A percentile compares a stretch with the other conserved stretches of the same genome.
Evolutionary conservation across 805 yeast genomes (phyloP).

Genomic region (Kodamaea nitidulidarum): DNA sequence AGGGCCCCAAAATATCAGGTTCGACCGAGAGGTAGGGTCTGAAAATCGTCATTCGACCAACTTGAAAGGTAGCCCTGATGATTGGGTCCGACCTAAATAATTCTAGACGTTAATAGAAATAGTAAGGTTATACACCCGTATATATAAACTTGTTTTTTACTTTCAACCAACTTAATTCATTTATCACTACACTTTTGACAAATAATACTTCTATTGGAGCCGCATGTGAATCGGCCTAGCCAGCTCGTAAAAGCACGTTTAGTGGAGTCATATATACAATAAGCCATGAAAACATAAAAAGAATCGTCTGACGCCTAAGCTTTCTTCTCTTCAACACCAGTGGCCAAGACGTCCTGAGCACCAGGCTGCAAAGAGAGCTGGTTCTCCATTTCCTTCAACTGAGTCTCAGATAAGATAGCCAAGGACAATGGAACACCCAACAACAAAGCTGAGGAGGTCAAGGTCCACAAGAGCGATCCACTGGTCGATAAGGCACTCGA

Average conservation of each 20-base stretch:
- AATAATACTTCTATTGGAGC: too few relatives aligned
- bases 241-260: background rate
- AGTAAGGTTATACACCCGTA: too few relatives aligned
- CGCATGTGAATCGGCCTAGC: background rate
- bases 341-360: conserved; percentile 69
- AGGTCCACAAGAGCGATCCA: conserved; percentile 79
- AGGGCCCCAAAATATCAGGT: too few relatives aligned
- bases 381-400: conserved; percentile 89
- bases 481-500: conserved; percentile 50
- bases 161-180: background rate
- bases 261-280: conserved; percentile 1
- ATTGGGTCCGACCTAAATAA: too few relatives aligned
- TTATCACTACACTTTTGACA: too few relatives aligned
- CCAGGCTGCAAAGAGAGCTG: conserved; percentile 80
- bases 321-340: conserved; percentile 47
- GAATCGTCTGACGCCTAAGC: conserved; percentile 16
- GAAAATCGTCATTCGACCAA: too few relatives aligned
- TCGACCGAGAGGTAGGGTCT: too few relatives aligned
- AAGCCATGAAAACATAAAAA: conserved; percentile 2
- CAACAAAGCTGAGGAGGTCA: conserved; percentile 77
- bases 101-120: too few relatives aligned
- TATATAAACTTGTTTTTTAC: too few relatives aligned
- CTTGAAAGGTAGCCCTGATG: too few relatives aligned
- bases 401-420: conserved; percentile 88
- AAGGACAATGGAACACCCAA: conserved; percentile 91